Percentiles rank a stretch among this genome's conserved stretches.
Evolutionary conservation across 352 stramenopile species (phyloP).

Genomic region (Phytopythium boreale): DNA sequence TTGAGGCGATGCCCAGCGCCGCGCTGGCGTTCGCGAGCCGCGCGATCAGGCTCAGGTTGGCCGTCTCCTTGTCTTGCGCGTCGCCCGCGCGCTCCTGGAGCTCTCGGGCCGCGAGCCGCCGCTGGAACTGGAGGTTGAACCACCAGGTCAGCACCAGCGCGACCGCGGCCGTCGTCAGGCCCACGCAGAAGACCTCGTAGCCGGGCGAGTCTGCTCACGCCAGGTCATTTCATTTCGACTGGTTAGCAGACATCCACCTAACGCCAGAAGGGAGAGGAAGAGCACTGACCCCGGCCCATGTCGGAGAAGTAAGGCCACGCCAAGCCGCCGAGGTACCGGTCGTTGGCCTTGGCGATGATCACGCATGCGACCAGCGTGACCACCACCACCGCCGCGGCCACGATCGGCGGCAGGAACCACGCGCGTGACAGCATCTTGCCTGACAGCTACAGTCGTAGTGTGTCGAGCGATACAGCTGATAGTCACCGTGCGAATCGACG

Average conservation of each 20-base stretch:
- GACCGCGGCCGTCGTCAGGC: conserved; percentile 22
- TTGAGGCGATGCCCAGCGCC: conserved; percentile 27
- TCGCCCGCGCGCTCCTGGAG: conserved; percentile 9
- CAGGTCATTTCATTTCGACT: no score
- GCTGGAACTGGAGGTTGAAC: conserved; percentile 49
- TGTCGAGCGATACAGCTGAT: background rate
- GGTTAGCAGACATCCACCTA: no score
- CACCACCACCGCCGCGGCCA: conserved; percentile 26
- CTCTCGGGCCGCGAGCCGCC: conserved; percentile 16
- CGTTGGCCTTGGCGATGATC: conserved; percentile 27
- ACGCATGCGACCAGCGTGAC: conserved; percentile 44
- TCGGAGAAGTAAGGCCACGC: conserved; percentile 70
- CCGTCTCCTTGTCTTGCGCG: background rate
- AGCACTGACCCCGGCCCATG: conserved; percentile 19
- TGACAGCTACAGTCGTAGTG: background rate
- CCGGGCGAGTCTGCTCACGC: conserved; percentile 19
- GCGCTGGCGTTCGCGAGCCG: conserved; percentile 6
- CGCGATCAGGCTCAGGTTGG: background rate
- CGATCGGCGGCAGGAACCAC: conserved; percentile 18
- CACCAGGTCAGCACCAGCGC: conserved; percentile 37
- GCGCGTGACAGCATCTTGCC: background rate
- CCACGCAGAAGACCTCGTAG: conserved; percentile 39
- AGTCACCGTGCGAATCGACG: background rate
- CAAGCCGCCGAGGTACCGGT: conserved; percentile 44
- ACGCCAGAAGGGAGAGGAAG: background rate